Base-by-base conservation (phyloP, 2,329 filamentous ascomycete genomes). In the Alternaria brassicae region DNA sequence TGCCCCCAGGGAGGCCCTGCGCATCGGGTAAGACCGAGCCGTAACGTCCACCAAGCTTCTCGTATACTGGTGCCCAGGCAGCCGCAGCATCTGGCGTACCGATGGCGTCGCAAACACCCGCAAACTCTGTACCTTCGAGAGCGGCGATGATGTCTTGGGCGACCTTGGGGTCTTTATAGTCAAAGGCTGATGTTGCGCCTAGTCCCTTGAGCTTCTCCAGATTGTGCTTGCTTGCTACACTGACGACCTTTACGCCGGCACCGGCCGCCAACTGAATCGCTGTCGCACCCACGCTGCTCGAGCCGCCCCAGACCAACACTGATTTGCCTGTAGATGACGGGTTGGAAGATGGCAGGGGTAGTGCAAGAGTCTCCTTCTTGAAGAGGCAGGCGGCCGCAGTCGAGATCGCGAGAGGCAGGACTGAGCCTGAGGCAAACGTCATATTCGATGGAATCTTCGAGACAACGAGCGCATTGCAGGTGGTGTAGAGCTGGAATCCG, bases 271-370 rank as follows among this genome's bases (percentile, higher is more conserved):
- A 67, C 56, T 84, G 81, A 41, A 83, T 79, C 0, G 79, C 80
- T 3, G 70, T 74, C 27, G 81, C 79, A 21, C 82, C 72, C 13
- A 83, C 70, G 32, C 69, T 73, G 60, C 68, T 70, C 3, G 81
- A 79, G 0, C 84, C 85, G n/a, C 84, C 84, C 81, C 83, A 86
- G 13, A 86, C 69, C 5, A 86, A 64, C 12, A 82, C 69, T 5
- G 76, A 77, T 67, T 81, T 81, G 28, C 61, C 62, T 2, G 56
- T 63, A 41, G 72, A 71, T 23, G 73, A 66, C 7, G 74, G 60
- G 44, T 66, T 69, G 12, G 75, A 62, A 25, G 68, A 71, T 0
- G 81, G 80, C 34, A 74, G 67, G 0, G 78, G 73, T 4, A 82
- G 73, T 8, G 71, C 76, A 9, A 83, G 75, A 37, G 76, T 69